Conservation (phyloP, 768 basidiomycete species). For the Mycena chlorophos region DNA sequence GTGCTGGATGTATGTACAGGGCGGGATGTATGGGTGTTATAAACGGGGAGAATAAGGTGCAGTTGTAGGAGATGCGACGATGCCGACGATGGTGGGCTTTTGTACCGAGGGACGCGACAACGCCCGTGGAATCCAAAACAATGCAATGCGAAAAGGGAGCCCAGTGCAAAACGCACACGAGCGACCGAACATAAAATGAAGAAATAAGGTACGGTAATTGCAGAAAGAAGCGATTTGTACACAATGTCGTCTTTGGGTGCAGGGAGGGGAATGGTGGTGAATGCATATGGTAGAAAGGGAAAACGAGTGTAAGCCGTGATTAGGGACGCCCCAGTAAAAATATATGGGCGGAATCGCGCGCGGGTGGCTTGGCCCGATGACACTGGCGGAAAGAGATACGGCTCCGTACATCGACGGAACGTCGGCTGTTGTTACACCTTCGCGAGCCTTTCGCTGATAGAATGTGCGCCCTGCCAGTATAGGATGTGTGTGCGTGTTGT, state of each 20-base stretch:
- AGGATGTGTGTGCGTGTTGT: conserved; percentile 49
- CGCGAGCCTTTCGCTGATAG: conserved; percentile 34
- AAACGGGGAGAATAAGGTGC: conserved; percentile 21
- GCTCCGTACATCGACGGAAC: conserved; percentile 15
- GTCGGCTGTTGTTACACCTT: conserved; percentile 23
- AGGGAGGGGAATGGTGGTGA: conserved; percentile 49
- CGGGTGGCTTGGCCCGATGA: conserved; percentile 22
- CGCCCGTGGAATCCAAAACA: conserved; percentile 18
- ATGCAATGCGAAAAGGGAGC: conserved; percentile 8
- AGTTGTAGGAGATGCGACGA: conserved; percentile 15
- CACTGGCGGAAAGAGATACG: conserved; percentile 20
- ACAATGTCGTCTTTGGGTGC: conserved; percentile 58
- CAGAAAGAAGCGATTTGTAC: conserved; percentile 38
- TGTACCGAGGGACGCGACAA: conserved; percentile 20
- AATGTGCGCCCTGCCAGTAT: conserved; percentile 50
- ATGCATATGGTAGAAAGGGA: conserved; percentile 44
- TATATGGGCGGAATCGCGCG: conserved; percentile 24
- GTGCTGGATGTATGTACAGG: conserved; percentile 20
- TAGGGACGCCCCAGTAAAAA: conserved; percentile 22
- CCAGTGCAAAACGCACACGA: neutral
- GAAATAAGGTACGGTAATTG: conserved; percentile 77
- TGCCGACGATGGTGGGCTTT: conserved; percentile 19
- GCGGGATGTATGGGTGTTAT: conserved; percentile 16
- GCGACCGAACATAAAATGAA: conserved; percentile 64
- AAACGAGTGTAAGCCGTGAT: conserved; percentile 16